Percentiles rank a stretch among this genome's conserved stretches.
phyloP scores from a whole-genome alignment of 257 asterid species.

The Solanum piurae region DNA sequence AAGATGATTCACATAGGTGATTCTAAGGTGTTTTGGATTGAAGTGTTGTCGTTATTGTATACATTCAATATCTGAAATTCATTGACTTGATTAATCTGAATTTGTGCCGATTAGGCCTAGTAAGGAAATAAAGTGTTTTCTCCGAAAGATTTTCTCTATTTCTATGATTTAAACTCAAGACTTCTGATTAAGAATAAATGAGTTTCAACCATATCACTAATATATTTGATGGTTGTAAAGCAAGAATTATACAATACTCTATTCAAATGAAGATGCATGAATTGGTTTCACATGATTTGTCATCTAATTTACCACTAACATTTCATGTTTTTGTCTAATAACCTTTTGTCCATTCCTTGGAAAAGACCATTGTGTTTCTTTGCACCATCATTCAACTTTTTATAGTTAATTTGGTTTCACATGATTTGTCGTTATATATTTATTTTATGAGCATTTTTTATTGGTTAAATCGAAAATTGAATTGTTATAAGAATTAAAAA shows the following conservation, averaged over 20 bases:
- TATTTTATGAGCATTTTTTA: too few species aligned
- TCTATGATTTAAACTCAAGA: accelerated
- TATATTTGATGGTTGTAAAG: not conserved
- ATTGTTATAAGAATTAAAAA: too few species aligned
- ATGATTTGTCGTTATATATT: too few species aligned
- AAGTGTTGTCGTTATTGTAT: not conserved
- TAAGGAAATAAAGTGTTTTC: not conserved
- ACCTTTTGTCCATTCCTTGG: not conserved
- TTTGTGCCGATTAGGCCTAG: accelerated
- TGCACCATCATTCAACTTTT: not conserved
- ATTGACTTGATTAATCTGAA: not conserved
- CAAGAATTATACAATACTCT: not conserved
- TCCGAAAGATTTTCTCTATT: not conserved
- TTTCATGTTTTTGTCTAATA: not conserved
- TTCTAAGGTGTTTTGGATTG: not conserved
- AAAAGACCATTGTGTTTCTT: not conserved
- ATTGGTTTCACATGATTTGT: not conserved
- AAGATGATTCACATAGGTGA: not conserved
- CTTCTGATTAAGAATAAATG: accelerated
- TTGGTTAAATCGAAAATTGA: too few species aligned
- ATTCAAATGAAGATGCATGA: not conserved
- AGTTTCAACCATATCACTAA: not conserved
- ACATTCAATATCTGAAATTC: not conserved
- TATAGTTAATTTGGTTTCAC: not conserved
- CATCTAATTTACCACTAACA: not conserved